Evolutionary conservation across 495 filamentous ascomycete genomes (phyloP).

Genomic region (Podospora pseudocomata): DNA sequence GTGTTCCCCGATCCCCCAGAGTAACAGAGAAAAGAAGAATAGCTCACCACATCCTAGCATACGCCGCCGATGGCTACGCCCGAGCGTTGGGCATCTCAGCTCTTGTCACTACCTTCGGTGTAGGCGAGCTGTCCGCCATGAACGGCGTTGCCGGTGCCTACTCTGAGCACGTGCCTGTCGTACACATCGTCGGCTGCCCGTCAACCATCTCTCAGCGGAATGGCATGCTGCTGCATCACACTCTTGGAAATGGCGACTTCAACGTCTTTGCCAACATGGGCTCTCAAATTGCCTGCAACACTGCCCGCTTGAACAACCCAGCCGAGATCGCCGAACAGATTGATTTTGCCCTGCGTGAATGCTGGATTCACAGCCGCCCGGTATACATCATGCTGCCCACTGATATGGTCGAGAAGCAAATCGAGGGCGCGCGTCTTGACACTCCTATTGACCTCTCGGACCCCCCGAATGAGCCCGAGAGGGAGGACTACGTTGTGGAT

Average conservation of each 20-base stretch:
- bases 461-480: slow-evolving; percentile 63
- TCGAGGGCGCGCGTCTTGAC: slow-evolving; percentile 65
- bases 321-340: slow-evolving; percentile 68
- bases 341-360: slow-evolving; percentile 76
- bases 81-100: slow-evolving; percentile 69
- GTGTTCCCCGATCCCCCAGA: slow-evolving; percentile 6
- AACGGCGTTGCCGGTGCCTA: slow-evolving; percentile 71
- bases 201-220: slow-evolving; percentile 55
- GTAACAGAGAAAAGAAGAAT: background rate
- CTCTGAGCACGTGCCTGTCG: slow-evolving; percentile 70
- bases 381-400: slow-evolving; percentile 86
- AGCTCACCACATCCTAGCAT: slow-evolving; percentile 37
- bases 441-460: slow-evolving; percentile 64
- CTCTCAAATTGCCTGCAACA: slow-evolving; percentile 63
- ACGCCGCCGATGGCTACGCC: slow-evolving; percentile 79
- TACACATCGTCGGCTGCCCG: slow-evolving; percentile 78
- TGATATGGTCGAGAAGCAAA: slow-evolving; percentile 76
- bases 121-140: slow-evolving; percentile 72
- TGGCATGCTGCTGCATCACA: slow-evolving; percentile 82
- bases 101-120: slow-evolving; percentile 74
- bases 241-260: slow-evolving; percentile 87
- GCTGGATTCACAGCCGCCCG: slow-evolving; percentile 67
- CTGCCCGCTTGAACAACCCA: slow-evolving; percentile 65
- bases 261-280: slow-evolving; percentile 82
- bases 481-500: slow-evolving; percentile 80